These are phyloP conservation scores for Clonostachys rosea DNA, from an alignment of 2,329 filamentous ascomycete genomes.

Conservation along the genomic window DNA sequence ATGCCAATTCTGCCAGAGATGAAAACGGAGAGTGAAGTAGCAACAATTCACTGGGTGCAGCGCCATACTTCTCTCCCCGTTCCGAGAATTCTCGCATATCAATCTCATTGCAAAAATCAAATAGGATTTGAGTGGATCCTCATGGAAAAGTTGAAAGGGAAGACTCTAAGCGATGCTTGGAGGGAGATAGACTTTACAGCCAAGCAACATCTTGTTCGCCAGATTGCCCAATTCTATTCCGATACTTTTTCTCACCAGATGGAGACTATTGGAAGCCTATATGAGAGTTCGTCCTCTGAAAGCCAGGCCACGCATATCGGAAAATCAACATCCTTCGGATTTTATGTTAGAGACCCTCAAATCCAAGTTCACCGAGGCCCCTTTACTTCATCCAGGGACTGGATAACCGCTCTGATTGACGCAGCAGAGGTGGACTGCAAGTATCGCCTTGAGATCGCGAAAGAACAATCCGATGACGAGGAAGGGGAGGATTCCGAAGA, in stretches of 20 bases:
- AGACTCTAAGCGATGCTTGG: slow-evolving; percentile 10
- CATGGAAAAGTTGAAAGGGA: slow-evolving; percentile 21
- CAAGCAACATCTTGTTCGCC: slow-evolving; percentile 21
- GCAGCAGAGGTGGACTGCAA: background rate
- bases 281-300: background rate
- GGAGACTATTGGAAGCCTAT: background rate
- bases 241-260: slow-evolving; percentile 13
- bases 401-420: background rate
- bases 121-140: slow-evolving; percentile 35
- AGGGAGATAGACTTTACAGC: slow-evolving; percentile 19
- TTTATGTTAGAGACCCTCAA: background rate
- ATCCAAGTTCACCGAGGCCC: background rate
- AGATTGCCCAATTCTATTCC: slow-evolving; percentile 19
- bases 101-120: slow-evolving; percentile 14
- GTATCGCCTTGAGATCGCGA: background rate
- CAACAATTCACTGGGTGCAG: slow-evolving; percentile 19
- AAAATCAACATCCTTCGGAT: background rate
- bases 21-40: slow-evolving; percentile 9
- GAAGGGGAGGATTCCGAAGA: slow-evolving; percentile 21
- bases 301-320: background rate
- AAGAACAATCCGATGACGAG: slow-evolving; percentile 3
- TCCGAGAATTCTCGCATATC: slow-evolving; percentile 18
- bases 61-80: slow-evolving; percentile 18
- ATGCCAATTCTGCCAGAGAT: background rate
- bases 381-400: background rate